Evolutionary conservation across 1,139 yeast genomes (phyloP).

Genomic region (Candida neerlandica): DNA sequence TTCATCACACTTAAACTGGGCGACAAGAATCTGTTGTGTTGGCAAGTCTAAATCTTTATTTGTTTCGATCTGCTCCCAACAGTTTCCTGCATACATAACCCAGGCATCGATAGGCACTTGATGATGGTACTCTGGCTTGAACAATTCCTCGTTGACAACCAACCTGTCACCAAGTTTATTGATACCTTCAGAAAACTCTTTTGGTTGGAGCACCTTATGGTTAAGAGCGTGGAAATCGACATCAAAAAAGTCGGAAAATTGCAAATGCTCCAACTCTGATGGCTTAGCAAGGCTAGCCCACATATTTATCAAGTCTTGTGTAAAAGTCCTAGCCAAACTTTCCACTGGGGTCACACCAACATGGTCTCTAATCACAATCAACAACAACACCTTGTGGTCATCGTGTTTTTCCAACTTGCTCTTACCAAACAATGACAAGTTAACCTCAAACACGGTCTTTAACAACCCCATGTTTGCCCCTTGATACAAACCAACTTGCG

Average conservation of each 20-base stretch:
- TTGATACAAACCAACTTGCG: slow-evolving; percentile 93
- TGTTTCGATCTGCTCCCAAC: slow-evolving; percentile 92
- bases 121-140: slow-evolving; percentile 77
- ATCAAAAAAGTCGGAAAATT: slow-evolving; percentile 79
- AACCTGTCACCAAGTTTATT: slow-evolving; percentile 64
- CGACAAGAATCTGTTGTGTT: slow-evolving; percentile 92
- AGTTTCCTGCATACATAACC: slow-evolving; percentile 86
- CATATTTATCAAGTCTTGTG: slow-evolving; percentile 69
- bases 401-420: slow-evolving; percentile 34
- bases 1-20: slow-evolving; percentile 94
- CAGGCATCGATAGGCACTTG: slow-evolving; percentile 93
- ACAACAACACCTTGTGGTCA: slow-evolving; percentile 67
- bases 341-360: slow-evolving; percentile 84
- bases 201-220: slow-evolving; percentile 82
- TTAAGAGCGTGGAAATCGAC: slow-evolving; percentile 78
- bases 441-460: slow-evolving; percentile 95
- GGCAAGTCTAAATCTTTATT: slow-evolving; percentile 95
- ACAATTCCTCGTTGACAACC: slow-evolving; percentile 42
- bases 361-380: slow-evolving; percentile 92
- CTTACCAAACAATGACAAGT: slow-evolving; percentile 72
- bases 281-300: slow-evolving; percentile 85
- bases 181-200: slow-evolving; percentile 69
- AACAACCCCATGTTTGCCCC: slow-evolving; percentile 97
- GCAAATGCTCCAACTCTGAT: slow-evolving; percentile 50
- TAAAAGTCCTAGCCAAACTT: slow-evolving; percentile 68